phyloP scores from a whole-genome alignment of 768 basidiomycete species.

The Amyloporia xantha region DNA sequence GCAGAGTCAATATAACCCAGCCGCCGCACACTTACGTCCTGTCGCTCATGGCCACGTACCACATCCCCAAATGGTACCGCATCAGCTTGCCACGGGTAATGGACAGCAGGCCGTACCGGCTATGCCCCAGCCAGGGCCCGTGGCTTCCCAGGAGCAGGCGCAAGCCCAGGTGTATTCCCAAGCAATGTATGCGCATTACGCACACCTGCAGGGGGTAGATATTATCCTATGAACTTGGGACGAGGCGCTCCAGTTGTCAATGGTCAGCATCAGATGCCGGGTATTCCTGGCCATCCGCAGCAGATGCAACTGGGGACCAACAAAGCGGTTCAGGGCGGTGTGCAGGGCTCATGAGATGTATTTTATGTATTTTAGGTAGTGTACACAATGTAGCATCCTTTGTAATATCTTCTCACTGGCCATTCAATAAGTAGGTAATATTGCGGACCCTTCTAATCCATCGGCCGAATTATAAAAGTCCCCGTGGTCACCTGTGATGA shows the following conservation, averaged over 20 bases:
- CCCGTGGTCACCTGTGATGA: no score
- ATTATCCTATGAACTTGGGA: conserved; percentile 14
- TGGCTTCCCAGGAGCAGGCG: conserved; percentile 7
- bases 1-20: conserved; percentile 5
- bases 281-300: conserved; percentile 15
- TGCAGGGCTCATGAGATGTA: conserved; percentile 11
- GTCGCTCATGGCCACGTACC: conserved; percentile 5
- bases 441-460: no score
- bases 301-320: conserved; percentile 18
- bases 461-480: no score
- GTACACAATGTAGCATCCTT: neutral
- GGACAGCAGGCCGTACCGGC: conserved; percentile 9
- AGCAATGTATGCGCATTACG: conserved; percentile 18
- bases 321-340: conserved; percentile 19
- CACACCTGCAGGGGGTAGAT: conserved; percentile 17
- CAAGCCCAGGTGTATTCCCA: conserved; percentile 15
- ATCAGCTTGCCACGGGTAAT: conserved; percentile 9
- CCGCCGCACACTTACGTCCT: conserved; percentile 9
- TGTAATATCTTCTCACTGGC: conserved; percentile 8
- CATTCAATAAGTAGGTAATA: neutral
- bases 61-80: conserved; percentile 13
- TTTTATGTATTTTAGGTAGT: conserved; percentile 11
- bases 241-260: conserved; percentile 15
- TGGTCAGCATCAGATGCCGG: conserved; percentile 13
- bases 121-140: conserved; percentile 7